Evolutionary conservation across 1,284 basidiomycete species (phyloP).

Genomic region (Austropuccinia psidii): DNA sequence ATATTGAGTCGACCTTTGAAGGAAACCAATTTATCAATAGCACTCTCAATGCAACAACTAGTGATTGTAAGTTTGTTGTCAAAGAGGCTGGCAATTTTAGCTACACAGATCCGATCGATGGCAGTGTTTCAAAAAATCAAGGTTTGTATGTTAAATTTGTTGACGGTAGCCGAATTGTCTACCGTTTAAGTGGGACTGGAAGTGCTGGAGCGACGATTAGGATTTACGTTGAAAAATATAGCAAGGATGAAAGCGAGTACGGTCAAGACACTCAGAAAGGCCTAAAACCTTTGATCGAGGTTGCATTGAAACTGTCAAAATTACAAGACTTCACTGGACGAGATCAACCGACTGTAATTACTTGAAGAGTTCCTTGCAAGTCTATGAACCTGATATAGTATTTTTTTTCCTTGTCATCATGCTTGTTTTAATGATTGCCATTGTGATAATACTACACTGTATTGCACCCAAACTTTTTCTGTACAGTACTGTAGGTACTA

Average conservation of each 20-base stretch:
- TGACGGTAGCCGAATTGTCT: constrained; percentile 89
- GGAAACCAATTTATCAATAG: constrained; percentile 61
- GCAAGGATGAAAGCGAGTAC: constrained; percentile 69
- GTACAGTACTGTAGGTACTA: too few relatives aligned
- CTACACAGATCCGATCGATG: constrained; percentile 96
- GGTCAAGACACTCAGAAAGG: constrained; percentile 72
- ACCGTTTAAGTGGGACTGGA: constrained; percentile 90
- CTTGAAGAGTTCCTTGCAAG: too few relatives aligned
- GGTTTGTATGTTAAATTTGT: constrained; percentile 85
- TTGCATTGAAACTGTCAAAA: constrained; percentile 73
- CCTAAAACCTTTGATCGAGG: constrained; percentile 88
- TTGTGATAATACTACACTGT: too few relatives aligned
- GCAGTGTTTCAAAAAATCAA: constrained; percentile 86
- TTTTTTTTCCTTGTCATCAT: too few relatives aligned
- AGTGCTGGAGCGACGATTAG: constrained; percentile 78
- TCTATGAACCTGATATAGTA: too few relatives aligned
- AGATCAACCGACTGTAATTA: constrained; percentile 92
- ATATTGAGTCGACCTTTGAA: constrained; percentile 65
- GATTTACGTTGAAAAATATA: constrained; percentile 61
- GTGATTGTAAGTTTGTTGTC: constrained; percentile 68
- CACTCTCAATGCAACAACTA: constrained; percentile 59
- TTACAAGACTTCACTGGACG: constrained; percentile 76
- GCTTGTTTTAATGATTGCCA: too few relatives aligned
- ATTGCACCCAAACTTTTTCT: too few relatives aligned
- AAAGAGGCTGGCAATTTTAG: constrained; percentile 75